These are phyloP conservation scores for Remersonia thermophila DNA, from an alignment of 2,329 filamentous ascomycete species.

Conservation along the genomic window DNA sequence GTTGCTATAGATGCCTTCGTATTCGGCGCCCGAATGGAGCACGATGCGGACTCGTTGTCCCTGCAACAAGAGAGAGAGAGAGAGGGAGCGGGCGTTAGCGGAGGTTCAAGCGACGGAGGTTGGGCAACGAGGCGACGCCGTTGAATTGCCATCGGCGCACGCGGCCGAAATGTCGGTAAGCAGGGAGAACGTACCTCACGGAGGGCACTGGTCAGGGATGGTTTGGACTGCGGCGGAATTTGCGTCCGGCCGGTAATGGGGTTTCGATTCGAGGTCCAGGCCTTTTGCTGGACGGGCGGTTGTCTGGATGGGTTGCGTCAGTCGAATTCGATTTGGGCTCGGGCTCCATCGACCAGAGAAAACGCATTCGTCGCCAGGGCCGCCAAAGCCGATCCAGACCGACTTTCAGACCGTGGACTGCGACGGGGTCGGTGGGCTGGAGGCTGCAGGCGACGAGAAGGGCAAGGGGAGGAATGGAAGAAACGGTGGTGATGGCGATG, in stretches of 20 bases:
- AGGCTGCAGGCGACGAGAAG: not conserved
- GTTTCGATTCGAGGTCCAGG: conserved; percentile 23
- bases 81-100: too few relatives aligned
- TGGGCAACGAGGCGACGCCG: too few relatives aligned
- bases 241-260: conserved; percentile 20
- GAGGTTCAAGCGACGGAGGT: too few relatives aligned
- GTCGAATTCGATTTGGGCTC: not conserved
- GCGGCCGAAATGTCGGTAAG: too few relatives aligned
- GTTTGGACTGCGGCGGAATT: conserved; percentile 17
- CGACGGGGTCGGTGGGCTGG: not conserved
- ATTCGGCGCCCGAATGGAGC: conserved; percentile 20
- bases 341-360: not conserved
- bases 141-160: too few relatives aligned
- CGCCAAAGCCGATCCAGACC: not conserved
- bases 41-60: conserved; percentile 22
- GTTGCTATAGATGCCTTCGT: conserved; percentile 22
- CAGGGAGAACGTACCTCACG: conserved; percentile 21
- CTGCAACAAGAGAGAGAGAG: conserved; percentile 13
- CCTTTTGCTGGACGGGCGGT: conserved; percentile 21
- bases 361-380: not conserved
- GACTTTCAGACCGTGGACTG: not conserved
- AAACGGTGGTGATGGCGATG: too few relatives aligned
- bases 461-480: too few relatives aligned
- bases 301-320: conserved; percentile 15
- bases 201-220: conserved; percentile 18